These are phyloP conservation scores for Mesotaenium endlicherianum DNA, from an alignment of 139 green algal genomes.

Conservation along the genomic window DNA sequence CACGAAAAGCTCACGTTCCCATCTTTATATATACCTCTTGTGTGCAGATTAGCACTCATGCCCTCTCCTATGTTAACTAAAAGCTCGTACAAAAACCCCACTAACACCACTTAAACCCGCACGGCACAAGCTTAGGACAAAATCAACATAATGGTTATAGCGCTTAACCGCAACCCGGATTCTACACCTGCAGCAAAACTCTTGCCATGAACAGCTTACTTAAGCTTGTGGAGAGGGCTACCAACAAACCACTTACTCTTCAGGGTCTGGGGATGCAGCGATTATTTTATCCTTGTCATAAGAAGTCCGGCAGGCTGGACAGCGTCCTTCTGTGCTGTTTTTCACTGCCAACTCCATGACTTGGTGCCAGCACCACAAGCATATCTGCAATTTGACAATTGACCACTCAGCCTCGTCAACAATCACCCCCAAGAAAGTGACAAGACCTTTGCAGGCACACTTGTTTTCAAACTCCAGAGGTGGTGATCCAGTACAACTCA, in stretches of 20 bases:
- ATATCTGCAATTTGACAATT: slow-evolving; percentile 55
- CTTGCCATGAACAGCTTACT: no score
- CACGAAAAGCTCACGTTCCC: no score
- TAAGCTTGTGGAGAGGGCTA: no score
- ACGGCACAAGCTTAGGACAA: no score
- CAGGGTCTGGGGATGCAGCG: slow-evolving; percentile 47
- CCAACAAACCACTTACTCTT: slow-evolving; percentile 41
- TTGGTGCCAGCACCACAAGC: slow-evolving; percentile 81
- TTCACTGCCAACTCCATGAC: slow-evolving; percentile 79
- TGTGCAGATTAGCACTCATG: no score
- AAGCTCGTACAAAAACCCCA: no score
- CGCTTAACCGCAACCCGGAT: no score
- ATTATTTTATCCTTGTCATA: slow-evolving; percentile 80
- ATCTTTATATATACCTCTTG: no score
- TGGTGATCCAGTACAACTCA: not conserved
- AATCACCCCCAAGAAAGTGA: not conserved
- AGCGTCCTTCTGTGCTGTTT: slow-evolving; percentile 65
- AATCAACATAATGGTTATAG: no score
- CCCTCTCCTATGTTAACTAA: no score
- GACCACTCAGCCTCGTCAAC: not conserved
- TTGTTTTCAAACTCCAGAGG: not conserved
- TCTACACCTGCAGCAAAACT: no score
- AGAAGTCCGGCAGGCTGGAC: slow-evolving; percentile 75
- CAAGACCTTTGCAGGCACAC: not conserved
- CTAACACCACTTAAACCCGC: no score